Conservation (phyloP, 2,329 filamentous ascomycete genomes). For the Annulohypoxylon truncatum region DNA sequence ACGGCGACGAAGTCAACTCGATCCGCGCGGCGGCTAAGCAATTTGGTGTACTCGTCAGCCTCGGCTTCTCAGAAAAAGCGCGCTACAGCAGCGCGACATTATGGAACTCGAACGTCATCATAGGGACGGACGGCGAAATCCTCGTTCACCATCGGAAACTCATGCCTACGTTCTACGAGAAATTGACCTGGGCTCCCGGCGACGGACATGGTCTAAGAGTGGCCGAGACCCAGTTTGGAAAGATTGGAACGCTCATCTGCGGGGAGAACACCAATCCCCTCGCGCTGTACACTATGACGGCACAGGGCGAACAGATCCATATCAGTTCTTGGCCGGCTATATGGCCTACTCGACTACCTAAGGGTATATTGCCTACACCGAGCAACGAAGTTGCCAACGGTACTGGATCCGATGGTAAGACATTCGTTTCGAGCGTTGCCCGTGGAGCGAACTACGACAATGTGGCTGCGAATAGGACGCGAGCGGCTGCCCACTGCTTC, state of each 20-base stretch:
- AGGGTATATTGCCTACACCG: not conserved
- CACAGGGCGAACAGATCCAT: conserved; percentile 66
- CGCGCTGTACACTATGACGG: conserved; percentile 63
- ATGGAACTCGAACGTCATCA: conserved; percentile 64
- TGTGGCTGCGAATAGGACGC: conserved; percentile 62
- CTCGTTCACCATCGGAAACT: conserved; percentile 65
- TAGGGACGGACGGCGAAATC: conserved; percentile 57
- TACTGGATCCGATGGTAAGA: not conserved
- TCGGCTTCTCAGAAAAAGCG: conserved; percentile 63
- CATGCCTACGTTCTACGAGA: conserved; percentile 68
- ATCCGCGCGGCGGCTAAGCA: conserved; percentile 55
- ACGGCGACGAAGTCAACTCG: conserved; percentile 58
- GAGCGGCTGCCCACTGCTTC: conserved; percentile 67
- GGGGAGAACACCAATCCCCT: conserved; percentile 70
- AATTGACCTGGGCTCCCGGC: conserved; percentile 64
- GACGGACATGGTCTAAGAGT: conserved; percentile 63
- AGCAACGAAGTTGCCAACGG: not conserved
- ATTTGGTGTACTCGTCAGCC: conserved; percentile 55
- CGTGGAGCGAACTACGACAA: conserved; percentile 62
- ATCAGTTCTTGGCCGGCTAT: conserved; percentile 66
- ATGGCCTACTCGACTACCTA: conserved; percentile 60
- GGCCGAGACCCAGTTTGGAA: conserved; percentile 58
- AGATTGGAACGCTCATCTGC: conserved; percentile 64
- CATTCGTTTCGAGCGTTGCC: conserved; percentile 3
- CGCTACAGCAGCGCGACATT: conserved; percentile 58